Evolutionary conservation across 1,284 basidiomycete genomes (phyloP), one percentile per base, ranked within the genome.

Genomic region (Earliella scabrosa): DNA sequence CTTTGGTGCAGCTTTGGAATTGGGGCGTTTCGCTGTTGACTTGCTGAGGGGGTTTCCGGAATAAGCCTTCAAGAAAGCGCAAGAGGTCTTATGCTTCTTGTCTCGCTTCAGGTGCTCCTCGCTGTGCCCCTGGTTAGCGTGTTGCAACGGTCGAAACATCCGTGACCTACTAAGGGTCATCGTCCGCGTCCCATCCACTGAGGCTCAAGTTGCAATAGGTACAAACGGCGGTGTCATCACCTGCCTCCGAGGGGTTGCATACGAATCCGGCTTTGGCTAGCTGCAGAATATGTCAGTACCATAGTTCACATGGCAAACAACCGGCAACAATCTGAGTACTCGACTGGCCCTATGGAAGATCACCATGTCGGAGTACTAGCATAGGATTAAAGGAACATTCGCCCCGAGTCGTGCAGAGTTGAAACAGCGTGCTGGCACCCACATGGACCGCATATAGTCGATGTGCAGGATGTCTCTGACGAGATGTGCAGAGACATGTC

Each of bases 231-330:
- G 85, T 83, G 68, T 95, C 93, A 56, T 91, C 87, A 2, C 81
- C 85, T 3, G 75, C 64, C 11, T 75, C 69, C 56, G 82, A 79
- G 0, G 92, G 89, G 1, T 84, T 86, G 65, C 82, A 92, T 0
- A 92, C 80, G 64, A 95, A 95, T 4, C 93, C 93, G 1, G 92
- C 92, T 61, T 83, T 82, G 0, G 93, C 89, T 80, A 95, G 87
- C 93, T 95, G 51, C 14, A 34, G 38, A 11, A 5, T 2, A 6
- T 24, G 50, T 46, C 35, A 54, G n/a, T 2, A 43, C 7, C 44
- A 24, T 8, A 34, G 32, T 34, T 4, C 9, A 34, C 32, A 34
- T 4, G n/a, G 32, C 32, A n/a, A n/a, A n/a, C n/a, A n/a, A n/a
- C n/a, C n/a, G n/a, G n/a, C n/a, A n/a, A n/a, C n/a, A n/a, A n/a